Evolutionary conservation across 2,329 filamentous ascomycete genomes (phyloP), one percentile per base, ranked within the genome.

Genomic region (Colletotrichum sp.): DNA sequence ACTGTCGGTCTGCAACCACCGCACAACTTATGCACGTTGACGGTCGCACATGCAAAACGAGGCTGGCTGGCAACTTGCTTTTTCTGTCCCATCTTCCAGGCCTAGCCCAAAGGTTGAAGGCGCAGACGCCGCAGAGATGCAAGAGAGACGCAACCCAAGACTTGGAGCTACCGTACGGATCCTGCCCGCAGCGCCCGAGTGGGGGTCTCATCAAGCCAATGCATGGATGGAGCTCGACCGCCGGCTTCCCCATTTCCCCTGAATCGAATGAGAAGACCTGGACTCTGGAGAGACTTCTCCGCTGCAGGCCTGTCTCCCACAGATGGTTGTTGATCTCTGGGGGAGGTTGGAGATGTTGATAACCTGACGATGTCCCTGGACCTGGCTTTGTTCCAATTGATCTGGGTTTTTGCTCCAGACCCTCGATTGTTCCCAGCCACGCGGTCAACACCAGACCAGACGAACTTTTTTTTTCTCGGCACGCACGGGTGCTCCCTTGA

Each of bases 41-140:
- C 61, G 18, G 66, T 76, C 74, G 67, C 74, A 75, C 71, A 74
- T 75, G 74, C 74, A 66, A 75, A 68, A 71, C 28, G 72, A 75
- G 74, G 71, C 74, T 75, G 73, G 55, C 73, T 73, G 64, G 43
- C 55, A 36, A 55, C 73, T 73, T 68, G 57, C 60, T 68, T 75
- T 57, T 72, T 65, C 43, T 48, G 43, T 21, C 43, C 43, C 43
- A 48, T 48, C 43, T n/a, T 10, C 55, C 57, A 34, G 73, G 55
- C 63, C 67, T 34, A 69, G 38, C 55, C 16, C 52, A 69, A 18
- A n/a, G 43, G 43, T 48, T 48, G 43, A 48, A 48, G 43, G 43
- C n/a, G 43, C 43, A 21, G 43, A n/a, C 43, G 43, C n/a, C 34
- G 34, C 57, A 18, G 15, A 60, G 58, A 34, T 21, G n/a, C 26